A percentile compares a stretch with the other conserved stretches of the same genome.
Conservation (phyloP, 2,329 filamentous ascomycete species). For the Microcyclospora pomicola region DNA sequence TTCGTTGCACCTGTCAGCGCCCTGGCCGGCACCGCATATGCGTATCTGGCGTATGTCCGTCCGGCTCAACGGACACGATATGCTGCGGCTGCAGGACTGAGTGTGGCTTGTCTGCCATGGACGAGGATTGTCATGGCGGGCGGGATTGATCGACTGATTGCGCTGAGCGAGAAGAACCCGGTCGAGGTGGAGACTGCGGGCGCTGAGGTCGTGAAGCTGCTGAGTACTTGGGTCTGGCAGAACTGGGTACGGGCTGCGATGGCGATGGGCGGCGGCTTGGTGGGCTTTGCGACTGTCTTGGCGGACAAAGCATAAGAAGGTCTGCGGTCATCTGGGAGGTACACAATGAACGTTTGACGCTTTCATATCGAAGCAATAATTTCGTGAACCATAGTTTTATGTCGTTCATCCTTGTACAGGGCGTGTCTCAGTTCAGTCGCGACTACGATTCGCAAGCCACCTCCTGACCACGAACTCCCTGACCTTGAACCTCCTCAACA, state of each 20-base stretch:
- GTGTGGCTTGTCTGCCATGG: slow-evolving; percentile 3
- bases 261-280: too few species aligned
- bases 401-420: too few species aligned
- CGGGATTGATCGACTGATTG: slow-evolving; percentile 7
- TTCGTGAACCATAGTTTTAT: too few species aligned
- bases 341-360: too few species aligned
- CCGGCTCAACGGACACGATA: slow-evolving; percentile 3
- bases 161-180: not conserved
- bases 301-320: too few species aligned
- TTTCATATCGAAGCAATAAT: too few species aligned
- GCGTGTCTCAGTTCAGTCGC: slow-evolving; percentile 32
- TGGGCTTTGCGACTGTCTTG: too few species aligned
- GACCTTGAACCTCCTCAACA: slow-evolving; percentile 58
- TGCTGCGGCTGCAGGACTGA: slow-evolving; percentile 1
- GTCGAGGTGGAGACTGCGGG: slow-evolving; percentile 6
- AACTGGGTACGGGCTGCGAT: slow-evolving; percentile 1
- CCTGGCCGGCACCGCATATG: slow-evolving; percentile 3
- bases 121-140: slow-evolving; percentile 7
- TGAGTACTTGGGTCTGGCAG: slow-evolving; percentile 6
- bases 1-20: slow-evolving; percentile 5
- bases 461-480: slow-evolving; percentile 69
- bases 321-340: too few species aligned
- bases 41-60: slow-evolving; percentile 2
- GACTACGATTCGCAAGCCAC: slow-evolving; percentile 71
- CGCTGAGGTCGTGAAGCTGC: slow-evolving; percentile 5